Evolutionary conservation across 768 basidiomycete species (phyloP), one percentile per base, ranked within the genome.

Genomic region (Tephrocybe rancida): DNA sequence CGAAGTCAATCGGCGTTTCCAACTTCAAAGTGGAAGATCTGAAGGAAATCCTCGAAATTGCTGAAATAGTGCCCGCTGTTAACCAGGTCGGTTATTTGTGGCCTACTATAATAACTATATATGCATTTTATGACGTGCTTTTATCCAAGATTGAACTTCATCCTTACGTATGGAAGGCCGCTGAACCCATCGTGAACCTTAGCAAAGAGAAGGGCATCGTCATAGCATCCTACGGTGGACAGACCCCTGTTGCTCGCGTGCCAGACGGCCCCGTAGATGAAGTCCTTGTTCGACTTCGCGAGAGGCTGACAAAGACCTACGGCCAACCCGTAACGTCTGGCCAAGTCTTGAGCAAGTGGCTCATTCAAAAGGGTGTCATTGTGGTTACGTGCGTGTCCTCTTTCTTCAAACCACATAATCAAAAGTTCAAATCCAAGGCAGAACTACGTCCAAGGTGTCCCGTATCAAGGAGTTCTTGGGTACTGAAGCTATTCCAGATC

Each of bases 311-410:
- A 68, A 78, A 75, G 52, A 66, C 65, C n/a, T 60, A 64, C 6
- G 74, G 73, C 7, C 64, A 63, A 48, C 64, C 75, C 19, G 76
- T 81, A 13, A 78, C 84, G 4, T 67, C 79, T 1, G 82, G 81
- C 16, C 88, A 91, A 63, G 82, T 90, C 25, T 68, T 91, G 48
- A 77, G 80, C 50, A 82, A 85, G 48, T 91, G 89, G 88, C 70
- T 85, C 9, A 71, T 77, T 47, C 74, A 81, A 55, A 89, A 88
- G 63, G 82, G 78, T 44, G 77, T 75, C n/a, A 72, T 86, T 34
- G 78, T 87, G 32, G 81, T 89, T 49, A 88, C 87, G 84, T 85
- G 64, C 64, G 80, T 64, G 37, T 22, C 27, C 51, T 37, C 25
- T 19, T 54, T 18, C 30, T 3, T 26, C 30, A 25, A 32, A 44